Base-by-base conservation (phyloP, 1,139 yeast species). In the Taphrina wiesneri region DNA sequence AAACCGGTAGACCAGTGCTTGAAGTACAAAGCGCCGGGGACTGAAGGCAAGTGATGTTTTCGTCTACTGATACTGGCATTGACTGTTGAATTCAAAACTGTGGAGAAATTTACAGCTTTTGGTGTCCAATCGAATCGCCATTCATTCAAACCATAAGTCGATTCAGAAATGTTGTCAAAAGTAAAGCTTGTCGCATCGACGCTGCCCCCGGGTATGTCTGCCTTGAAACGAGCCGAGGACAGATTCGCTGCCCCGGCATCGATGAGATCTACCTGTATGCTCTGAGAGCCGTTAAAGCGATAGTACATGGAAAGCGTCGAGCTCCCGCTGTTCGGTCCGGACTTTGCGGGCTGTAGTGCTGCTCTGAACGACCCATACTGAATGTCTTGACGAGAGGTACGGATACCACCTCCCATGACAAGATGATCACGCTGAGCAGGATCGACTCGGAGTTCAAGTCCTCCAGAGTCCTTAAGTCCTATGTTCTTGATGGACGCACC, bases 311-410 rank as follows among this genome's bases (percentile, higher is more conserved):
- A 60, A 13, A 60, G 25, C 7, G 64, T 54, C 21, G 64, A 26
- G 36, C 52, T 54, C 11, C 52, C 49, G 17, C 25, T 17, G 28
- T 13, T 21, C 1, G 23, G 19, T 1, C 21, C 59, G 7, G 46
- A 19, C 26, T 60, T 56, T 28, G 64, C 64, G 4, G 64, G 64
- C 28, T 51, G 56, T 30, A 60, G n/a, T 11, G 43, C 41, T 11
- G 64, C 56, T 15, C 64, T 25, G 64, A 60, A 60, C 5, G 64
- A 49, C 4, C 64, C 64, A 41, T 49, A 60, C 19, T 60, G 64
- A 7, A 60, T 60, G 39, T 60, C 64, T 51, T 60, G 64, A n/a
- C 64, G 56, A 13, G 57, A 46, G 5, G 64, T 60, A 23, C 64
- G 56, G 47, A 60, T 51, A 28, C 64, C 64, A 30, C 52, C 64